Evolutionary conservation across 2,329 filamentous ascomycete species (phyloP).

Genomic region (Talaromyces piceae): DNA sequence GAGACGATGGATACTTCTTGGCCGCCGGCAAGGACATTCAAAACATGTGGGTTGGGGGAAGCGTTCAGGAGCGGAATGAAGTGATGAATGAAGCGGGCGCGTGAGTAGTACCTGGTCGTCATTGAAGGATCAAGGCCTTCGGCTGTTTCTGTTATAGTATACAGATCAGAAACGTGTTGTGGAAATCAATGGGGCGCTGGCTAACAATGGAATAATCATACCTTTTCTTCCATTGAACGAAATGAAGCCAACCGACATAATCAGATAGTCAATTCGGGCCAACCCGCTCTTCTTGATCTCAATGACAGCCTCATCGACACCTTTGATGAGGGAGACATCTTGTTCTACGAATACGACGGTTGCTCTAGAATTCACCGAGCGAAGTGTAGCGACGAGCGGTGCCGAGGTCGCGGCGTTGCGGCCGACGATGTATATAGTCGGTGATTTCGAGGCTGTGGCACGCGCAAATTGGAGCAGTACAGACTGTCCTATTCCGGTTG

Average conservation of each 20-base stretch:
- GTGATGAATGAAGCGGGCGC: not conserved
- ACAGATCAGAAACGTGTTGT: not conserved
- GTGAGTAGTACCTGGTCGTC: slow-evolving; percentile 1
- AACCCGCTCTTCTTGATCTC: not conserved
- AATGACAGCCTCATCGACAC: not conserved
- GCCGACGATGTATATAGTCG: slow-evolving; percentile 1
- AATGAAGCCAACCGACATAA: slow-evolving; percentile 3
- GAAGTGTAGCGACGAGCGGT: not conserved
- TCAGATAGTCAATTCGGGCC: not conserved
- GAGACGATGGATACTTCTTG: not conserved
- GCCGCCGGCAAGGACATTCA: not conserved
- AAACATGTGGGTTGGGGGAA: not conserved
- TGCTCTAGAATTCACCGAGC: not conserved
- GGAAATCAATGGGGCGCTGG: too few relatives aligned
- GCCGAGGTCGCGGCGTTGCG: not conserved
- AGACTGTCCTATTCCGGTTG: not conserved
- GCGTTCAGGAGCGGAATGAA: slow-evolving; percentile 3
- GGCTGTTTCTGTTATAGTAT: not conserved
- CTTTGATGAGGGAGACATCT: not conserved
- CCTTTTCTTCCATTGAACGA: slow-evolving; percentile 1
- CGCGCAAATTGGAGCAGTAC: not conserved
- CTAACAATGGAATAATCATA: too few relatives aligned
- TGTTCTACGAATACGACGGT: not conserved
- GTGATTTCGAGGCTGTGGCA: not conserved
- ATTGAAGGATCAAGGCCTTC: not conserved